phyloP scores from a whole-genome alignment of 805 yeast genomes.

The Tetrapisispora nanseiensis region DNA sequence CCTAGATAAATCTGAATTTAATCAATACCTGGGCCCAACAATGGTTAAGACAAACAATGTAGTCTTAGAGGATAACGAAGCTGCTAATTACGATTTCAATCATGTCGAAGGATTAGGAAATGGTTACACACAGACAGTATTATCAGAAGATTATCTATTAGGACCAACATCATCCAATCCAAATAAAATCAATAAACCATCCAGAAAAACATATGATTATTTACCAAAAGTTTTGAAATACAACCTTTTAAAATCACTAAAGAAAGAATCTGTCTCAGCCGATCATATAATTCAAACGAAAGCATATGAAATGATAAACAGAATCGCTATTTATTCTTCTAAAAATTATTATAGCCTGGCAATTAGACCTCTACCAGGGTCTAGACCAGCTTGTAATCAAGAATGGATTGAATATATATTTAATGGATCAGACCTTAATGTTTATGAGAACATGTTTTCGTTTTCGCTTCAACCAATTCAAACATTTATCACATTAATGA shows the following conservation, averaged over 20 bases:
- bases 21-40: constrained; percentile 12
- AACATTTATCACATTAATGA: constrained; percentile 20
- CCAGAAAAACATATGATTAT: constrained; percentile 4
- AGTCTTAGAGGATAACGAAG: constrained; percentile 12
- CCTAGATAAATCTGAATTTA: constrained; percentile 24
- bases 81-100: constrained; percentile 21
- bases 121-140: constrained; percentile 24
- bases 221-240: constrained; percentile 20
- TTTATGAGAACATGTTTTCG: constrained; percentile 22
- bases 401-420: constrained; percentile 26
- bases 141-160: constrained; percentile 24
- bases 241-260: constrained; percentile 21
- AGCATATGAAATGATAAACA: constrained; percentile 18
- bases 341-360: constrained; percentile 22
- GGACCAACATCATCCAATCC: constrained; percentile 13
- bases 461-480: constrained; percentile 25
- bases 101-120: constrained; percentile 28
- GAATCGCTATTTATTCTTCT: constrained; percentile 21
- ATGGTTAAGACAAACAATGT: constrained; percentile 9
- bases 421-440: constrained; percentile 17
- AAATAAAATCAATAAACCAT: not conserved
- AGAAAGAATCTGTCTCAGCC: constrained; percentile 14
- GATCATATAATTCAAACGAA: constrained; percentile 16
- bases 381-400: constrained; percentile 24
- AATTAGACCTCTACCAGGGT: constrained; percentile 21